Conservation (phyloP, 306 rosid species). For the Alnus glutinosa region DNA sequence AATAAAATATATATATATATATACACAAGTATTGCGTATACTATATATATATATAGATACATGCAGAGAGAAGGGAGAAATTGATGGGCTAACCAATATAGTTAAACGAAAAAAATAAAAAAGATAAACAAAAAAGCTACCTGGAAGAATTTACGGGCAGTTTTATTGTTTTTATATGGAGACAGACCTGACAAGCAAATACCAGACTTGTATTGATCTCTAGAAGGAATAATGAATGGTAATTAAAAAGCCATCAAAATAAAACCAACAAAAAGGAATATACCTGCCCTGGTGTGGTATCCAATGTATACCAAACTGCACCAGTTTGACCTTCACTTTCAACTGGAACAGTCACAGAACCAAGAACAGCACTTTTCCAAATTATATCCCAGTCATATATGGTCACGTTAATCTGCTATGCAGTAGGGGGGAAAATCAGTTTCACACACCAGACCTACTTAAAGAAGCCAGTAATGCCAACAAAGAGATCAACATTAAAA, state of each 20-base stretch:
- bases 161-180: conserved; percentile 69
- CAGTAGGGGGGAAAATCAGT: conserved; percentile 51
- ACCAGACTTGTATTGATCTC: conserved; percentile 28
- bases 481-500: conserved; percentile 27
- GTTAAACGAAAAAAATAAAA: background rate
- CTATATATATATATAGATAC: too few relatives aligned
- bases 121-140: conserved; percentile 42
- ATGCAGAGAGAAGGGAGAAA: background rate
- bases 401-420: conserved; percentile 80
- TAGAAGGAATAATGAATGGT: conserved; percentile 21
- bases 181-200: conserved; percentile 81
- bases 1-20: too few relatives aligned
- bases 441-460: conserved; percentile 47
- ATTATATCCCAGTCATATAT: conserved; percentile 98
- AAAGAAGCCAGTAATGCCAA: conserved; percentile 33
- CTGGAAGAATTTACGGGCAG: conserved; percentile 63
- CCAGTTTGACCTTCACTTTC: conserved; percentile 92
- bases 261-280: conserved; percentile 26
- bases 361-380: conserved; percentile 98
- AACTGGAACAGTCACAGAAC: conserved; percentile 87
- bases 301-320: conserved; percentile 81
- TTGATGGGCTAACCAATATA: background rate
- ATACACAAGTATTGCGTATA: too few relatives aligned
- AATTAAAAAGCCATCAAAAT: conserved; percentile 12
- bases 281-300: conserved; percentile 97